These are phyloP conservation scores for Plantago coronopus DNA, from an alignment of 305 asterid genomes.

Conservation along the genomic window DNA sequence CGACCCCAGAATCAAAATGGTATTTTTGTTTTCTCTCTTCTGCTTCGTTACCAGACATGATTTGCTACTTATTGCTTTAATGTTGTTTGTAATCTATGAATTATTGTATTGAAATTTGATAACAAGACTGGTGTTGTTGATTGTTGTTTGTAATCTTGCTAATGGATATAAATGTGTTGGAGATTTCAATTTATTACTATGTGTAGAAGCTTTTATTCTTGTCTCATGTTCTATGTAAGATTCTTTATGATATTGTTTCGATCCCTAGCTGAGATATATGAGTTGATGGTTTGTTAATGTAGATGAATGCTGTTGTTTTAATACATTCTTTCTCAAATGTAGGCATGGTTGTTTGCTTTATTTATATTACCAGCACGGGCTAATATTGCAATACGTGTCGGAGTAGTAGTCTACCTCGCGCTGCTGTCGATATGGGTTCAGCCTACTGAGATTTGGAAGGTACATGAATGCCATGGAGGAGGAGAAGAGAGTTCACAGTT, in stretches of 20 bases:
- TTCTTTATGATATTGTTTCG: slow-evolving; percentile 5
- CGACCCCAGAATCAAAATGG: slow-evolving; percentile 93
- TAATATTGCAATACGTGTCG: slow-evolving; percentile 49
- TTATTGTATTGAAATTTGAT: not conserved
- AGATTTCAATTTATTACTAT: slow-evolving; percentile 4
- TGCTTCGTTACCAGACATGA: not conserved
- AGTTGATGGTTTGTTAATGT: not conserved
- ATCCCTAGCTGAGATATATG: not conserved
- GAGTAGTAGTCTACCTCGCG: slow-evolving; percentile 59
- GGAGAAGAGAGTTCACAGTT: not conserved
- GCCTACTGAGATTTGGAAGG: slow-evolving; percentile 91
- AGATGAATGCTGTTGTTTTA: no score
- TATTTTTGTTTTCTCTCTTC: slow-evolving; percentile 23
- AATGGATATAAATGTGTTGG: not conserved
- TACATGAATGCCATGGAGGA: slow-evolving; percentile 21
- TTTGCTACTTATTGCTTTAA: not conserved
- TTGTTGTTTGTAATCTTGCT: not conserved
- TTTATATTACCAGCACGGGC: slow-evolving; percentile 86
- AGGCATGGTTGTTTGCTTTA: slow-evolving; percentile 90
- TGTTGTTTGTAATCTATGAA: no score
- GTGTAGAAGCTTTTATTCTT: slow-evolving; percentile 2
- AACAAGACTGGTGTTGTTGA: not conserved
- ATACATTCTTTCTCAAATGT: slow-evolving; percentile 19
- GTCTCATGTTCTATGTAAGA: slow-evolving; percentile 4
- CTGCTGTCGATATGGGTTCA: slow-evolving; percentile 61